phyloP scores from a whole-genome alignment of 345 rosid species.

The Hevea brasiliensis region DNA sequence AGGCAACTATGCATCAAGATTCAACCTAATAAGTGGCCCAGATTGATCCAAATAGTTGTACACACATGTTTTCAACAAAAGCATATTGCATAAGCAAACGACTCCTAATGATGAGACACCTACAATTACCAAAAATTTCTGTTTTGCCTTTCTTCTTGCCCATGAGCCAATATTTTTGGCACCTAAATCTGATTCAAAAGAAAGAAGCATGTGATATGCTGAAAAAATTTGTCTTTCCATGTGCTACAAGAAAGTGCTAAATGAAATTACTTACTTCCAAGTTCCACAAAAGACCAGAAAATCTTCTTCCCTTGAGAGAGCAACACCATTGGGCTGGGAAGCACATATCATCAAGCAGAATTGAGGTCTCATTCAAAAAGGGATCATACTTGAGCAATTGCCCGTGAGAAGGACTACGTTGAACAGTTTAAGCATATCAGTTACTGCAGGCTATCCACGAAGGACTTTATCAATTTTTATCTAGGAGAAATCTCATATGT shows the following conservation, averaged over 20 bases:
- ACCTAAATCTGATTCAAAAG: conserved; percentile 38
- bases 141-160: conserved; percentile 38
- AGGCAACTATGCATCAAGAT: too few species aligned
- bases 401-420: conserved; percentile 54
- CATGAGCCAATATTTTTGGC: conserved; percentile 48
- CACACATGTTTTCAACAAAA: too few species aligned
- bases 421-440: too few species aligned
- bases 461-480: too few species aligned
- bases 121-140: conserved; percentile 39
- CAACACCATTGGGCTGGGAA: conserved; percentile 58
- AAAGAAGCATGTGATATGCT: background rate
- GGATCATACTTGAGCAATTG: conserved; percentile 57
- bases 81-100: too few species aligned
- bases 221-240: background rate
- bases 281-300: conserved; percentile 48
- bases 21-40: too few species aligned
- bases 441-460: too few species aligned
- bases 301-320: conserved; percentile 44
- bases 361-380: conserved; percentile 25
- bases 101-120: too few species aligned
- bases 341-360: conserved; percentile 38
- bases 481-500: too few species aligned
- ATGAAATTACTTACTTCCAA: conserved; percentile 36
- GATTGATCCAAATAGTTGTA: too few species aligned
- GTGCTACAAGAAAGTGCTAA: background rate